A percentile compares a stretch with the other conserved stretches of the same genome.
phyloP scores from a whole-genome alignment of 306 rosid species.

The Mucuna pruriens region DNA sequence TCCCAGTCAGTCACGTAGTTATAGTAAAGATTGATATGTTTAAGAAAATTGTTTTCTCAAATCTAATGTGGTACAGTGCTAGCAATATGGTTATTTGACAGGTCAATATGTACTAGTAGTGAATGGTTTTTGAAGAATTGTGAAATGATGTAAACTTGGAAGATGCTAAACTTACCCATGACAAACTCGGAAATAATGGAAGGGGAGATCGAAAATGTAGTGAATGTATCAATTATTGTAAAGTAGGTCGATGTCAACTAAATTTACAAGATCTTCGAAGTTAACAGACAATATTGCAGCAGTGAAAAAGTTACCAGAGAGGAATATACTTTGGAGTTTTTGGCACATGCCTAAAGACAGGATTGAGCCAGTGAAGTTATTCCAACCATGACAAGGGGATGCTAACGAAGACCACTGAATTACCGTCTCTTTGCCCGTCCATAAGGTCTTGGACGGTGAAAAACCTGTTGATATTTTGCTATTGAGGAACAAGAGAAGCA shows the following conservation, averaged over 20 bases:
- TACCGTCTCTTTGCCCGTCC: too few species aligned
- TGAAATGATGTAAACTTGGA: conserved; percentile 12
- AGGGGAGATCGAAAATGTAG: not conserved
- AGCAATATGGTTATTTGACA: conserved; percentile 38
- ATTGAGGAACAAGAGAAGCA: conserved; percentile 80
- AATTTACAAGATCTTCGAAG: not conserved
- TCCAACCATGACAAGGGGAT: too few species aligned
- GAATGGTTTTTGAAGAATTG: conserved; percentile 36
- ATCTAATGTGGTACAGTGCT: conserved; percentile 58
- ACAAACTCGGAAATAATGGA: not conserved
- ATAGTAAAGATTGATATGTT: conserved; percentile 35
- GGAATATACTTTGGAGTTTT: not conserved
- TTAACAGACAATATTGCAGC: too few species aligned
- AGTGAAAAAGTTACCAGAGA: not conserved
- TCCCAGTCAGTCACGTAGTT: conserved; percentile 7
- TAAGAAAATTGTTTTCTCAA: not conserved
- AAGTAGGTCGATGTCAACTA: not conserved
- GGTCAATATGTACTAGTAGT: not conserved
- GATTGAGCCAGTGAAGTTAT: not conserved
- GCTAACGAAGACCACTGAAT: too few species aligned
- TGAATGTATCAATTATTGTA: not conserved
- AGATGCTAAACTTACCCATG: conserved; percentile 33
- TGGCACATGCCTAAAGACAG: not conserved
- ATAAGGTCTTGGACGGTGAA: too few species aligned
- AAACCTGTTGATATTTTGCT: conserved; percentile 75